A percentile compares a stretch with the other conserved stretches of the same genome.
Conservation (phyloP, 2,329 filamentous ascomycete genomes). For the Paecilomyces dactylethromorphus region DNA sequence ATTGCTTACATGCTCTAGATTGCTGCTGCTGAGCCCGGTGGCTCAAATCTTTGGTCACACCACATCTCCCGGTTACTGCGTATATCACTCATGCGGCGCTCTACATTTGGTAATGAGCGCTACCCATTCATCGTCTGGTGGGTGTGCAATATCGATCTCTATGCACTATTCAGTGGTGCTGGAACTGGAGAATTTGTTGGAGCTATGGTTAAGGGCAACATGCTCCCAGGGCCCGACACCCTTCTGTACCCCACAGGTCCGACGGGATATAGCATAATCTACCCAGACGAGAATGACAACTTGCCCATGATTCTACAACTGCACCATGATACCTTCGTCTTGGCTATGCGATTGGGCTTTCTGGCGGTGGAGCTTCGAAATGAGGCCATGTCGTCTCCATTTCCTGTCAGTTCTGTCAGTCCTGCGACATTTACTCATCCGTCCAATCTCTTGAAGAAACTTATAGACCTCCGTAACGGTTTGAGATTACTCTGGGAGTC, state of each 20-base stretch:
- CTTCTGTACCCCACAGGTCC: conserved; percentile 31
- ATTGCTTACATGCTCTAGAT: conserved; percentile 27
- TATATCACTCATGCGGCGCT: conserved; percentile 43
- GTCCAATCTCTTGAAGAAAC: conserved; percentile 21
- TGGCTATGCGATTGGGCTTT: conserved; percentile 41
- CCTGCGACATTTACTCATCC: conserved; percentile 12
- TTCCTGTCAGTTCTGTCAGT: conserved; percentile 4
- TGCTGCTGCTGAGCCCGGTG: conserved; percentile 39
- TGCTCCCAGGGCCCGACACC: conserved; percentile 38
- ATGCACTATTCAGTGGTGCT: conserved; percentile 47
- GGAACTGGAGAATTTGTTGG: conserved; percentile 46
- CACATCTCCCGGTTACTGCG: conserved; percentile 47
- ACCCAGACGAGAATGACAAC: conserved; percentile 29
- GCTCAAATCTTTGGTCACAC: conserved; percentile 48
- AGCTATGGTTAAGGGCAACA: conserved; percentile 40
- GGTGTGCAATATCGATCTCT: conserved; percentile 49
- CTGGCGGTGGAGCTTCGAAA: conserved; percentile 35
- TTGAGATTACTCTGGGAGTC: conserved; percentile 33
- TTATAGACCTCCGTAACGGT: conserved; percentile 30
- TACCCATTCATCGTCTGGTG: conserved; percentile 50
- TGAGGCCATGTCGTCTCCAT: conserved; percentile 19
- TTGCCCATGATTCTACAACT: conserved; percentile 38
- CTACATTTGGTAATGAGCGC: conserved; percentile 38
- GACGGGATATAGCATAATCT: conserved; percentile 28
- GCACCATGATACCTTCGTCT: conserved; percentile 38